Percentiles rank a stretch among this genome's conserved stretches.
phyloP scores from a whole-genome alignment of 1,284 basidiomycete species.

The Cryptococcus maquisensis region DNA sequence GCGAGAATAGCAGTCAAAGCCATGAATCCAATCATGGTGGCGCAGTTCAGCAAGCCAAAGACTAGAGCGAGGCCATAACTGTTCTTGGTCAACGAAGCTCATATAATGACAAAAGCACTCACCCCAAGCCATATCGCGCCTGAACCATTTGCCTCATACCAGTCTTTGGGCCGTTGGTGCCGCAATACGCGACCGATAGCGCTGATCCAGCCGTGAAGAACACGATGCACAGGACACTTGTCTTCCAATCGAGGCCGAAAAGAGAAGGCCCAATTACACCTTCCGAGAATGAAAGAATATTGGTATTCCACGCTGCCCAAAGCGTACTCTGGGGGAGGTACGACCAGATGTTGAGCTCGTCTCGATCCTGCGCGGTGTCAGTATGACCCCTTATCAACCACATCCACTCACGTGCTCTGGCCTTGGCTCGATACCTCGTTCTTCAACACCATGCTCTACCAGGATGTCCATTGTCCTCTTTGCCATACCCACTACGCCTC shows the following conservation, averaged over 20 bases:
- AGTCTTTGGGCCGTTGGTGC: conserved; percentile 77
- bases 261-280: conserved; percentile 41
- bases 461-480: conserved; percentile 30
- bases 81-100: conserved; percentile 1
- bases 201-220: conserved; percentile 32
- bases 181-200: conserved; percentile 43
- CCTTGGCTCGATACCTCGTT: conserved; percentile 41
- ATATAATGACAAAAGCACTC: conserved; percentile 2
- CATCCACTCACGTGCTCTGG: conserved; percentile 36
- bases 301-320: conserved; percentile 46
- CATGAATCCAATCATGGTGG: conserved; percentile 63
- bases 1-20: conserved; percentile 74
- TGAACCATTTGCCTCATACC: conserved; percentile 86
- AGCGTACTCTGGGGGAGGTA: conserved; percentile 42
- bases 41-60: conserved; percentile 63
- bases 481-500: conserved; percentile 5
- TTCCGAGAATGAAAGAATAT: conserved; percentile 45
- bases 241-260: conserved; percentile 36
- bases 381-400: neutral
- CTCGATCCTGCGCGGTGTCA: conserved; percentile 24
- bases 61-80: conserved; percentile 66
- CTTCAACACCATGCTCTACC: conserved; percentile 44
- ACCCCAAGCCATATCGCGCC: conserved; percentile 70
- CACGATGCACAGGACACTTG: conserved; percentile 32
- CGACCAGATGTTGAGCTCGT: conserved; percentile 29